Conservation (phyloP, 257 asterid species). For the Apocynum venetum region DNA sequence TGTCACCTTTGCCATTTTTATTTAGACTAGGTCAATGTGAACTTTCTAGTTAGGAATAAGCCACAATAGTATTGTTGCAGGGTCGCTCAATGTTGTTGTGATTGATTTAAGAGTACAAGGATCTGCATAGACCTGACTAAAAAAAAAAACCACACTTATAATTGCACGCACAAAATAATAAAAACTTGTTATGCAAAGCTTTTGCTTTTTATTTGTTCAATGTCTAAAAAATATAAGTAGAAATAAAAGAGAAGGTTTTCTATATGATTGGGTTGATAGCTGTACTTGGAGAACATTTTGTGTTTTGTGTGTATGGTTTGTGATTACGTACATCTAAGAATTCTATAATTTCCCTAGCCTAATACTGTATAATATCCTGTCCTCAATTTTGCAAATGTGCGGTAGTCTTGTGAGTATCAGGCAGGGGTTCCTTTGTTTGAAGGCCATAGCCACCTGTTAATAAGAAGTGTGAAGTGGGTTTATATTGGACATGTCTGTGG, state of each 20-base stretch:
- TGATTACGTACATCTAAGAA: background rate
- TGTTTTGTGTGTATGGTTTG: too few species aligned
- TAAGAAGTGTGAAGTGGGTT: background rate
- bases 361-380: background rate
- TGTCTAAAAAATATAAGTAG: background rate
- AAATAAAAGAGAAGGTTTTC: too few species aligned
- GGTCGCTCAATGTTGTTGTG: background rate
- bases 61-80: background rate
- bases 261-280: too few species aligned
- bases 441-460: background rate
- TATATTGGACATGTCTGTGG: background rate
- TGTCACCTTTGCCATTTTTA: background rate
- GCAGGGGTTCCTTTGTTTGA: background rate
- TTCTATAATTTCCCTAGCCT: too few species aligned
- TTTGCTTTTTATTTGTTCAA: background rate
- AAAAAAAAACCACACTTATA: too few species aligned
- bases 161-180: too few species aligned
- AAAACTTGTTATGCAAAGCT: background rate
- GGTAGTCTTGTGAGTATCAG: background rate
- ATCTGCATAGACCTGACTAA: too few species aligned
- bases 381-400: background rate
- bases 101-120: background rate
- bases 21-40: too few species aligned
- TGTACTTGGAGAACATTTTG: too few species aligned
- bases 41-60: background rate